Percentiles rank a stretch among this genome's conserved stretches.
phyloP scores from a whole-genome alignment of 768 basidiomycete species.

The Holtermanniella nyarrowii region DNA sequence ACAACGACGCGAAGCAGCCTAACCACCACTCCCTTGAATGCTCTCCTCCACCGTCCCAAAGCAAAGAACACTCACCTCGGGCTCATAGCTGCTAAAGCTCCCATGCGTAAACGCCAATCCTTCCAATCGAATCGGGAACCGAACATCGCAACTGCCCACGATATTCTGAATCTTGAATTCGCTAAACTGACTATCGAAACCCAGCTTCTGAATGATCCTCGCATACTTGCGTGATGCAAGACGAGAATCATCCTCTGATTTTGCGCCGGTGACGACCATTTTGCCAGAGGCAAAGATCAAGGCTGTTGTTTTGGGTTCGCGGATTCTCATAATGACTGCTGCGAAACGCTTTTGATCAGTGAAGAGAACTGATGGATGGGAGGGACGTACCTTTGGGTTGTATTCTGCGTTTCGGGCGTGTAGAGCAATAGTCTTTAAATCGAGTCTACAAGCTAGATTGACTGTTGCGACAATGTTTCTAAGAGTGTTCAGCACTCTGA shows the following conservation, averaged over 20 bases:
- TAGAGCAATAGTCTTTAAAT: slow-evolving; percentile 94
- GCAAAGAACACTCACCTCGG: slow-evolving; percentile 68
- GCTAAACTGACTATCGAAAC: slow-evolving; percentile 97
- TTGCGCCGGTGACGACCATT: slow-evolving; percentile 99
- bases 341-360: slow-evolving; percentile 99
- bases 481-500: slow-evolving; percentile 1
- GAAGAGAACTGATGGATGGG: too few relatives aligned
- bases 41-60: too few relatives aligned
- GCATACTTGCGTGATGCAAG: slow-evolving; percentile 97
- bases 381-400: slow-evolving; percentile 98
- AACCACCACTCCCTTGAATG: not conserved
- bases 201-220: slow-evolving; percentile 96
- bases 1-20: not conserved
- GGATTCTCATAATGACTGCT: slow-evolving; percentile 99
- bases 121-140: slow-evolving; percentile 96
- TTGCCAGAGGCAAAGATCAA: slow-evolving; percentile 99
- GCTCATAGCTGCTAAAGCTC: slow-evolving; percentile 94
- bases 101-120: slow-evolving; percentile 96
- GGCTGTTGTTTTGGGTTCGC: slow-evolving; percentile 98
- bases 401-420: slow-evolving; percentile 99
- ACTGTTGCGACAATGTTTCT: slow-evolving; percentile 96
- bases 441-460: slow-evolving; percentile 90
- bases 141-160: slow-evolving; percentile 94
- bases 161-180: slow-evolving; percentile 99
- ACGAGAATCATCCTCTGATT: slow-evolving; percentile 95